Percentiles rank a stretch among this genome's conserved stretches.
Evolutionary conservation across 2,329 filamentous ascomycete genomes (phyloP).

Genomic region (Nothophoma quercina): DNA sequence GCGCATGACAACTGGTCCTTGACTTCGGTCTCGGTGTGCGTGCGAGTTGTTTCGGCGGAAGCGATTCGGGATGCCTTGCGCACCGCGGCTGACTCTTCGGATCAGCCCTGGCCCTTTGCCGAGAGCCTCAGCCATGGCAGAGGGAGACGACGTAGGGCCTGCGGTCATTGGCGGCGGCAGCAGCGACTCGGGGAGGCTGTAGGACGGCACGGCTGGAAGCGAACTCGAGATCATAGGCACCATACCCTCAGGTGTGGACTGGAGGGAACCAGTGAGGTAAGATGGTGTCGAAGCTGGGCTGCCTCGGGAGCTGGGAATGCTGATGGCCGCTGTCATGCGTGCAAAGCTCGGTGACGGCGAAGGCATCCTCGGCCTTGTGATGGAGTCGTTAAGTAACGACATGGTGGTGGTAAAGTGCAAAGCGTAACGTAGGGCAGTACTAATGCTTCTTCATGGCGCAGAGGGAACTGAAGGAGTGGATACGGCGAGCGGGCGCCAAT

Average conservation of each 20-base stretch:
- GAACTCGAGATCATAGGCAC: conserved; percentile 64
- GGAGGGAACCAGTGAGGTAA: conserved; percentile 66
- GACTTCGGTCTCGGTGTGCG: conserved; percentile 80
- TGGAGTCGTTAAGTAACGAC: conserved; percentile 41
- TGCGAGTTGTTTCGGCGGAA: conserved; percentile 81
- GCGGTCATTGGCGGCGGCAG: conserved; percentile 61
- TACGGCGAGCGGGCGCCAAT: conserved; percentile 33
- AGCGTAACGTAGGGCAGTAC: conserved; percentile 18
- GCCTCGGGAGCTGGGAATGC: conserved; percentile 48
- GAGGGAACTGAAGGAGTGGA: conserved; percentile 27
- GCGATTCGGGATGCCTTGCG: conserved; percentile 71
- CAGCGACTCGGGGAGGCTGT: conserved; percentile 78
- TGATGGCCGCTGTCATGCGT: conserved; percentile 42
- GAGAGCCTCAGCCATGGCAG: conserved; percentile 69
- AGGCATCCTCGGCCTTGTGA: conserved; percentile 40
- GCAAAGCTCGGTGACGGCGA: conserved; percentile 44
- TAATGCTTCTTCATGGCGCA: conserved; percentile 41
- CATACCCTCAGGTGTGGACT: conserved; percentile 71
- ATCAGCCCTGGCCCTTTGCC: conserved; percentile 75
- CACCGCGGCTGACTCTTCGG: conserved; percentile 82
- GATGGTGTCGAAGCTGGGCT: conserved; percentile 51
- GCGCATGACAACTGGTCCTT: conserved; percentile 86
- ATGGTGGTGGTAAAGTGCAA: conserved; percentile 24
- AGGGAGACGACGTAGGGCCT: conserved; percentile 53
- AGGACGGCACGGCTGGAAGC: conserved; percentile 54